Conservation (phyloP, 1,284 basidiomycete genomes). For the Leccinum brunneo-olivaceum region DNA sequence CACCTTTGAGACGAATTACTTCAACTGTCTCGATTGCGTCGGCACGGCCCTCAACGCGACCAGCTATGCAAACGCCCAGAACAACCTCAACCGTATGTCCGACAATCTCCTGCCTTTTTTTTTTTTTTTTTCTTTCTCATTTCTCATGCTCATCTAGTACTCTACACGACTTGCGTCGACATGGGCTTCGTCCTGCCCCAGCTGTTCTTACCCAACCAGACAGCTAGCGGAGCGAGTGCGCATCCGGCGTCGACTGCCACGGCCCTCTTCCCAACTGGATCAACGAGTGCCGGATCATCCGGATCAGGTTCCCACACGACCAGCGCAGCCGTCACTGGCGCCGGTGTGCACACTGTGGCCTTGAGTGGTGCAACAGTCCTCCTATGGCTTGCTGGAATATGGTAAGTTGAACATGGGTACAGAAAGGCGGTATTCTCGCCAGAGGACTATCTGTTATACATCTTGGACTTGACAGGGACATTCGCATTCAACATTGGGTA, state of each 20-base stretch:
- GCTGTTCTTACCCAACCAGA: slow-evolving; percentile 38
- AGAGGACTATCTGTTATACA: slow-evolving; percentile 11
- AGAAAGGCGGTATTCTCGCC: not conserved
- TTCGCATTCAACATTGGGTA: too few species aligned
- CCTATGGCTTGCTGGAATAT: slow-evolving; percentile 12
- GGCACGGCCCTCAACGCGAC: slow-evolving; percentile 24
- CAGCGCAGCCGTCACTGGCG: not conserved
- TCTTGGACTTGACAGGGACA: slow-evolving; percentile 2
- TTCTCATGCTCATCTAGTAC: slow-evolving; percentile 14
- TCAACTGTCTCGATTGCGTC: slow-evolving; percentile 33
- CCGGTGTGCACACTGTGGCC: not conserved
- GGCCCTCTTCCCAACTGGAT: not conserved
- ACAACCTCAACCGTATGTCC: slow-evolving; percentile 26
- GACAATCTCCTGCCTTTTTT: too few species aligned
- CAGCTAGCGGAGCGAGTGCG: slow-evolving; percentile 19
- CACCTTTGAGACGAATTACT: slow-evolving; percentile 31
- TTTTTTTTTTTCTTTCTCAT: not conserved
- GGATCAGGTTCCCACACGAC: not conserved
- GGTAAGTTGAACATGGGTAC: slow-evolving; percentile 2
- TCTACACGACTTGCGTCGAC: slow-evolving; percentile 28
- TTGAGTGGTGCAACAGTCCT: slow-evolving; percentile 10
- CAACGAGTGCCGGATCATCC: slow-evolving; percentile 1
- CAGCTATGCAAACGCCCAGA: slow-evolving; percentile 27
- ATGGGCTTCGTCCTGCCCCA: slow-evolving; percentile 30
- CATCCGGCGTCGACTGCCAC: not conserved